phyloP scores from a whole-genome alignment of 2,329 filamentous ascomycete species.

The Botrytis pseudocinerea region DNA sequence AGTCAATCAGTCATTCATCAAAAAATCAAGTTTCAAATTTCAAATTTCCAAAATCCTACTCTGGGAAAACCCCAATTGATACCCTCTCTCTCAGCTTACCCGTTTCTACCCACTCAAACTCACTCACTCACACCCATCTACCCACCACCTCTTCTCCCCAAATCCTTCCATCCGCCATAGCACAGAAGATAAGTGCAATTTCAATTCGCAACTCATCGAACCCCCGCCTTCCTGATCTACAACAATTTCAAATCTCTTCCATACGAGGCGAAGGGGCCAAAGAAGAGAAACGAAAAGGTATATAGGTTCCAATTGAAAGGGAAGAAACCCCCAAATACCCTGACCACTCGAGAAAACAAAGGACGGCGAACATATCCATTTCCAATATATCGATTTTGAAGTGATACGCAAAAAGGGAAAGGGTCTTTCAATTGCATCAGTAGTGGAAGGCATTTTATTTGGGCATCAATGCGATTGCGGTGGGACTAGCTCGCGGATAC shows the following conservation, averaged over 20 bases:
- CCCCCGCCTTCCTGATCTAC: slow-evolving; percentile 6
- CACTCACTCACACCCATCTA: background rate
- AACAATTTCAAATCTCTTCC: background rate
- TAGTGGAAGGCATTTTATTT: slow-evolving; percentile 27
- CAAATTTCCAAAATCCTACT: background rate
- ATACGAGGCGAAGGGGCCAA: background rate
- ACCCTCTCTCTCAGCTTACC: slow-evolving; percentile 7
- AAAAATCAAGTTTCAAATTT: background rate
- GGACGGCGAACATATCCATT: slow-evolving; percentile 23
- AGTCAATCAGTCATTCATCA: background rate
- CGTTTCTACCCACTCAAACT: slow-evolving; percentile 9
- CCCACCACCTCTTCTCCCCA: background rate
- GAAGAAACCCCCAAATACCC: slow-evolving; percentile 3
- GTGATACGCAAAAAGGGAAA: slow-evolving; percentile 23
- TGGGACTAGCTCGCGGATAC: slow-evolving; percentile 35
- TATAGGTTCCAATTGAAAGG: slow-evolving; percentile 10
- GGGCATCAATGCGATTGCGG: slow-evolving; percentile 39
- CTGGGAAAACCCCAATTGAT: slow-evolving; percentile 9
- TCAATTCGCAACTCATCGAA: slow-evolving; percentile 11
- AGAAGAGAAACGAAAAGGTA: background rate
- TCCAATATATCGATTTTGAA: slow-evolving; percentile 26
- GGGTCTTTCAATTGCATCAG: slow-evolving; percentile 23
- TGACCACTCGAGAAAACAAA: slow-evolving; percentile 17
- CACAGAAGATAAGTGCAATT: slow-evolving; percentile 21
- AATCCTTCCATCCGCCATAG: slow-evolving; percentile 19